Percentiles rank a stretch among this genome's conserved stretches.
Conservation (phyloP, 768 basidiomycete species). For the Suillus discolor region DNA sequence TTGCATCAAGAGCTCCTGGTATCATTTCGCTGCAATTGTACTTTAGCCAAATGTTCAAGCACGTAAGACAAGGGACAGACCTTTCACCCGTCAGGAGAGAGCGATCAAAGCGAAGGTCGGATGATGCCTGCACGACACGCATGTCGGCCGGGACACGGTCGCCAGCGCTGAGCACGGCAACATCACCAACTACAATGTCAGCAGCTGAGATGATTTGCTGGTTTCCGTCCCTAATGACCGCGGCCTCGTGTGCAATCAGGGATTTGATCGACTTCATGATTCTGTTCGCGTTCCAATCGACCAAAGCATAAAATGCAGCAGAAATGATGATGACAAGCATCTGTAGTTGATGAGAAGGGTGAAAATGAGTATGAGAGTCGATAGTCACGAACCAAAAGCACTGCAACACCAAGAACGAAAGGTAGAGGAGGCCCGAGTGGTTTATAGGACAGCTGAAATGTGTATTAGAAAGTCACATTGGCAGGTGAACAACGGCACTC, state of each 20-base stretch:
- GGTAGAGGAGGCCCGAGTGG: slow-evolving; percentile 57
- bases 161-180: slow-evolving; percentile 63
- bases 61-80: slow-evolving; percentile 36
- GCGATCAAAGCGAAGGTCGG: slow-evolving; percentile 63
- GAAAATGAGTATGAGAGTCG: not conserved
- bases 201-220: slow-evolving; percentile 53
- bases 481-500: slow-evolving; percentile 55
- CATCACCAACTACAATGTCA: slow-evolving; percentile 67
- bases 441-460: slow-evolving; percentile 9
- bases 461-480: slow-evolving; percentile 33
- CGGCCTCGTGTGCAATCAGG: slow-evolving; percentile 37
- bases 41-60: not conserved
- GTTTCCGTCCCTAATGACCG: slow-evolving; percentile 48
- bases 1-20: slow-evolving; percentile 40
- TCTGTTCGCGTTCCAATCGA: slow-evolving; percentile 33
- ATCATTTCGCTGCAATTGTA: slow-evolving; percentile 27
- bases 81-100: slow-evolving; percentile 69
- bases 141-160: slow-evolving; percentile 74
- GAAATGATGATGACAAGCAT: slow-evolving; percentile 61
- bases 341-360: slow-evolving; percentile 58
- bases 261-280: slow-evolving; percentile 52
- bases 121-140: slow-evolving; percentile 57
- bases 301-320: slow-evolving; percentile 19
- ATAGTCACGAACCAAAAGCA: slow-evolving; percentile 5
- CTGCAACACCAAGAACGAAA: slow-evolving; percentile 55